phyloP scores from a whole-genome alignment of 2,329 filamentous ascomycete species.

The Colletotrichum phormii region DNA sequence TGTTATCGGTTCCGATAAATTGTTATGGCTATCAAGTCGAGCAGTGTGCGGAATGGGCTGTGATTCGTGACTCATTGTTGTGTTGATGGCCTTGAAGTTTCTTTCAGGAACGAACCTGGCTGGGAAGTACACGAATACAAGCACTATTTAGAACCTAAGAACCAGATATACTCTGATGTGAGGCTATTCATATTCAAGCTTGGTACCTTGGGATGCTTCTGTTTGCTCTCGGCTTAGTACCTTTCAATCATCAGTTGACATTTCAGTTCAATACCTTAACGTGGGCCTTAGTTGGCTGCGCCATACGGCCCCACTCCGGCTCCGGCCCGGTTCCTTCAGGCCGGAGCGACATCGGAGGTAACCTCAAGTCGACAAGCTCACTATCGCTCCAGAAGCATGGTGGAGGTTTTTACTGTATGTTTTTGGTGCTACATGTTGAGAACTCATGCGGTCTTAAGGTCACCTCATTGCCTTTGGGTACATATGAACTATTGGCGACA shows the following conservation, averaged over 20 bases:
- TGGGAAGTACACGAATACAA: background rate
- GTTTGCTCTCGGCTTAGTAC: background rate
- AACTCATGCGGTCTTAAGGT: too few relatives aligned
- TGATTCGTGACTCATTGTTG: too few relatives aligned
- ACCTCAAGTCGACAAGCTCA: background rate
- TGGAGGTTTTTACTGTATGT: too few relatives aligned
- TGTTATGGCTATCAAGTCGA: background rate
- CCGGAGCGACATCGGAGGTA: background rate
- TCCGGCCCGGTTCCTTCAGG: too few relatives aligned
- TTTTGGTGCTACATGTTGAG: too few relatives aligned
- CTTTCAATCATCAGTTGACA: background rate
- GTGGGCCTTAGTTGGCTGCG: background rate
- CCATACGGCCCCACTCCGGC: background rate
- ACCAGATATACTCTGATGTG: too few relatives aligned
- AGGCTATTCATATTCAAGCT: too few relatives aligned
- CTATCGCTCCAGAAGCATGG: too few relatives aligned
- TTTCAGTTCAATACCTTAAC: background rate
- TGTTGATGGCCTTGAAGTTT: background rate
- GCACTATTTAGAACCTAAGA: background rate
- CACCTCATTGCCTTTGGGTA: too few relatives aligned
- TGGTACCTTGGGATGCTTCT: background rate
- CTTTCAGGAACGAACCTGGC: background rate
- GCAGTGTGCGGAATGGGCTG: background rate
- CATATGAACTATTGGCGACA: too few relatives aligned
- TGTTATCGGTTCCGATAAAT: background rate